phyloP scores from a whole-genome alignment of 2,329 filamentous ascomycete species.

The Claviceps spartinae region DNA sequence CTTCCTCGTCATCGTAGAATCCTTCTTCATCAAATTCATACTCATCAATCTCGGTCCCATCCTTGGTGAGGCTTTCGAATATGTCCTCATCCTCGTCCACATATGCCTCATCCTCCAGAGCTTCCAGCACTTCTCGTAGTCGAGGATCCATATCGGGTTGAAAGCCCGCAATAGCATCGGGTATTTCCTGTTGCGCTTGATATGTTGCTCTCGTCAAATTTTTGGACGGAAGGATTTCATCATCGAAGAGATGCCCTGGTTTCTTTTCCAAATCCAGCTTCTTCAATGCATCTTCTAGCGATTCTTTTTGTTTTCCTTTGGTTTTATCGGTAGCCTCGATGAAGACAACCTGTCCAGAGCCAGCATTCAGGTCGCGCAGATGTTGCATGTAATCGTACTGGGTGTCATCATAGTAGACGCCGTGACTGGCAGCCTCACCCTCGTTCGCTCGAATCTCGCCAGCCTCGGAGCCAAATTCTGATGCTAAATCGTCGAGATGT shows the following conservation, averaged over 20 bases:
- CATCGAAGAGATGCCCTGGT: constrained; percentile 49
- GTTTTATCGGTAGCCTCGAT: constrained; percentile 62
- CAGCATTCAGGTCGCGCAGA: constrained; percentile 71
- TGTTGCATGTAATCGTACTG: constrained; percentile 99
- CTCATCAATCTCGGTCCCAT: constrained; percentile 60
- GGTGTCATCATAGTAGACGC: constrained; percentile 88
- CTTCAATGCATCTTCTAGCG: constrained; percentile 69
- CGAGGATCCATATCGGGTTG: constrained; percentile 97
- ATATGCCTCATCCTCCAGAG: constrained; percentile 88
- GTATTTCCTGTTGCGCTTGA: constrained; percentile 84
- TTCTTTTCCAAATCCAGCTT: constrained; percentile 43
- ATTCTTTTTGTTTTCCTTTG: constrained; percentile 63
- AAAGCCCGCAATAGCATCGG: constrained; percentile 83
- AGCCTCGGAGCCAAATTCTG: constrained; percentile 57
- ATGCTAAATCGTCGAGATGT: constrained; percentile 60
- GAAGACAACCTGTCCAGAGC: constrained; percentile 61
- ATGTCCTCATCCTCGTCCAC: constrained; percentile 84
- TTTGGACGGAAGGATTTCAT: constrained; percentile 65
- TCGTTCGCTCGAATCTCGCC: constrained; percentile 69
- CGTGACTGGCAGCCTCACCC: constrained; percentile 88
- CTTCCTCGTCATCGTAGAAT: constrained; percentile 53
- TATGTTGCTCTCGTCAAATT: constrained; percentile 68
- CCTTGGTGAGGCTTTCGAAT: constrained; percentile 59
- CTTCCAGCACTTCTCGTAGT: constrained; percentile 79
- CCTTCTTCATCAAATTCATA: constrained; percentile 64